Evolutionary conservation across 2,329 filamentous ascomycete genomes (phyloP).

Genomic region (Penicillium sp.): DNA sequence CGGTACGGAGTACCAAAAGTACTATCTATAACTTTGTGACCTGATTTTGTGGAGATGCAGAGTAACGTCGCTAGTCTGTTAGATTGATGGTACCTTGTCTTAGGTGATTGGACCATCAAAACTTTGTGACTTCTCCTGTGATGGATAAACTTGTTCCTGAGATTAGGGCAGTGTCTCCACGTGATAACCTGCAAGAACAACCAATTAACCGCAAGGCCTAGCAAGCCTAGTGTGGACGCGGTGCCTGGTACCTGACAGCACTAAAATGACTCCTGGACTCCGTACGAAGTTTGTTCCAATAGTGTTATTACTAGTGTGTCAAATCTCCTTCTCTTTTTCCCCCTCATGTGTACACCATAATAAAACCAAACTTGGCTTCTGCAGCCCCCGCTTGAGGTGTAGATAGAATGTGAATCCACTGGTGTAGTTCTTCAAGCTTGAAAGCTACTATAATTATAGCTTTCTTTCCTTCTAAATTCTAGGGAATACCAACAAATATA

Average conservation of each 20-base stretch:
- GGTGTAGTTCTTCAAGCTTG: not conserved
- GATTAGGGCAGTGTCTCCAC: conserved; percentile 8
- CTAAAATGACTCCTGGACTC: not conserved
- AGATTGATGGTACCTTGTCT: not conserved
- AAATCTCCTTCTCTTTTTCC: not conserved
- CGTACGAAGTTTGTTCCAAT: not conserved
- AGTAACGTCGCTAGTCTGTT: not conserved
- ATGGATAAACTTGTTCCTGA: not conserved
- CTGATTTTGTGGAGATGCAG: not conserved
- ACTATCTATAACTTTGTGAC: conserved; percentile 1
- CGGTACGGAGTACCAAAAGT: not conserved
- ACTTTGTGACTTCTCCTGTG: not conserved
- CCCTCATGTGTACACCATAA: not conserved
- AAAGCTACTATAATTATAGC: not conserved
- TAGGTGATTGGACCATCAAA: conserved; percentile 1
- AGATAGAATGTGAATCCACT: not conserved
- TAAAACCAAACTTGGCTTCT: not conserved
- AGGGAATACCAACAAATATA: not conserved
- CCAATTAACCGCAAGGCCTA: not conserved
- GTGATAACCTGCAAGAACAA: not conserved
- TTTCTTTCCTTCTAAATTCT: not conserved
- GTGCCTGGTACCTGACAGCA: not conserved
- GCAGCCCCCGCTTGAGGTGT: not conserved
- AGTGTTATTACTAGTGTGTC: not conserved
- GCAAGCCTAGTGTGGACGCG: not conserved